Evolutionary conservation across 2,329 filamentous ascomycete species (phyloP).

Genomic region (Fusarium dimerum): DNA sequence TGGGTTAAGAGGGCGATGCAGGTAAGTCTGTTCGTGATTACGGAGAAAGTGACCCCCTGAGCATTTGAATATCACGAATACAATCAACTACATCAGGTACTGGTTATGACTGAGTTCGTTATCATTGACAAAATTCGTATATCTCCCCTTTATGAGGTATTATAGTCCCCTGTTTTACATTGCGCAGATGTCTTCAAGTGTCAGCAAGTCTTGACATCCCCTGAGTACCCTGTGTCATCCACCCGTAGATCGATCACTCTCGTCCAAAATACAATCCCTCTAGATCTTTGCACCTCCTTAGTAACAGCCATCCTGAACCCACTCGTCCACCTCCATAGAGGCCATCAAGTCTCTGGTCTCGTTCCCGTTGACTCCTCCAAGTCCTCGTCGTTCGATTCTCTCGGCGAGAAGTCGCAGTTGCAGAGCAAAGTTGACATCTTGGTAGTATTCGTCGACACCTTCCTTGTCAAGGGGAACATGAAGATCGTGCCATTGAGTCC

Average conservation of each 20-base stretch:
- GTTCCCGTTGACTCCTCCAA: constrained; percentile 30
- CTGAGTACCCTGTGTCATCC: too few relatives aligned
- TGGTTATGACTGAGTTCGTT: too few relatives aligned
- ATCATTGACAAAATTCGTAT: too few relatives aligned
- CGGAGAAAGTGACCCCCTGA: too few relatives aligned
- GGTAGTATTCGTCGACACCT: constrained; percentile 44
- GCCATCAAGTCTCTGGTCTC: constrained; percentile 27
- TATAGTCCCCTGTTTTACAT: too few relatives aligned
- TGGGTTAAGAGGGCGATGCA: too few relatives aligned
- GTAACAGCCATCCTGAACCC: not conserved
- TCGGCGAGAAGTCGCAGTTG: constrained; percentile 52
- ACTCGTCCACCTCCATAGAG: constrained; percentile 17
- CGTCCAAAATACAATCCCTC: not conserved
- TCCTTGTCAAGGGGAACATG: constrained; percentile 30
- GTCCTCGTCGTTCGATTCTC: constrained; percentile 34
- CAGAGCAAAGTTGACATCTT: constrained; percentile 46
- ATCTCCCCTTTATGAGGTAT: too few relatives aligned
- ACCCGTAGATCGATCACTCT: not conserved
- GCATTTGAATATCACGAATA: too few relatives aligned
- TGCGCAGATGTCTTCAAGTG: too few relatives aligned
- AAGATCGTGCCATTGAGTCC: constrained; percentile 28
- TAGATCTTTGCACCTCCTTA: not conserved
- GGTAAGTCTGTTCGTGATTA: too few relatives aligned
- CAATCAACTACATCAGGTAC: too few relatives aligned
- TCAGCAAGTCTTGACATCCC: too few relatives aligned